Conservation (phyloP, 805 yeast species). For the Hanseniaspora meyeri region DNA sequence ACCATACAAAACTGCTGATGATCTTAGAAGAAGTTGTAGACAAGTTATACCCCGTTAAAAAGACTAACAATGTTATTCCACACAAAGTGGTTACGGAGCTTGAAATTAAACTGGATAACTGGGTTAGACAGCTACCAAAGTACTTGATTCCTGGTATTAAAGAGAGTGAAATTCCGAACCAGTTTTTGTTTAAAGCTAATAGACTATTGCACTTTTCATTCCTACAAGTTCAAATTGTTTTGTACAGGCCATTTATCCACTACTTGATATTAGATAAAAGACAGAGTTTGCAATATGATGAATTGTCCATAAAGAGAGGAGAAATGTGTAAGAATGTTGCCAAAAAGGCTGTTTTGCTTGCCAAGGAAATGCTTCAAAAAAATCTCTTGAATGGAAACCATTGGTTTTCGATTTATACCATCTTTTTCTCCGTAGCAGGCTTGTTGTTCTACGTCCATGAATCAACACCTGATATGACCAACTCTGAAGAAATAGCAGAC, state of each 20-base stretch:
- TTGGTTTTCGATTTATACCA: slow-evolving; percentile 88
- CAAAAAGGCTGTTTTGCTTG: slow-evolving; percentile 63
- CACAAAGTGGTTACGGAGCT: slow-evolving; percentile 47
- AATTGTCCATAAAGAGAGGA: slow-evolving; percentile 54
- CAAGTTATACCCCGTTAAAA: slow-evolving; percentile 50
- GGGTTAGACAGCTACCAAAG: slow-evolving; percentile 60
- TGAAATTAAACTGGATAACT: slow-evolving; percentile 58
- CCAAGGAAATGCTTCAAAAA: slow-evolving; percentile 64
- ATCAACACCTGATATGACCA: slow-evolving; percentile 27
- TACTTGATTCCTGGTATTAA: slow-evolving; percentile 51
- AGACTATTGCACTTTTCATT: slow-evolving; percentile 60
- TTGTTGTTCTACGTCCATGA: slow-evolving; percentile 69
- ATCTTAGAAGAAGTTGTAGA: slow-evolving; percentile 60
- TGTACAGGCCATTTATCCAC: slow-evolving; percentile 85
- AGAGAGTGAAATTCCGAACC: slow-evolving; percentile 30
- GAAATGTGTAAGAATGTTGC: slow-evolving; percentile 77
- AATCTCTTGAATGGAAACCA: slow-evolving; percentile 72
- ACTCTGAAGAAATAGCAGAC: slow-evolving; percentile 35
- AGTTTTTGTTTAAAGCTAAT: slow-evolving; percentile 43
- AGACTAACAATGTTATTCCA: slow-evolving; percentile 26
- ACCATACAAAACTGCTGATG: slow-evolving; percentile 63
- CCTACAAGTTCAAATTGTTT: slow-evolving; percentile 68
- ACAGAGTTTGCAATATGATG: slow-evolving; percentile 17
- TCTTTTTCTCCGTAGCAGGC: slow-evolving; percentile 86
- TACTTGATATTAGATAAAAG: slow-evolving; percentile 36